Evolutionary conservation across 2,329 filamentous ascomycete species (phyloP).

Genomic region (Phoma sp.): DNA sequence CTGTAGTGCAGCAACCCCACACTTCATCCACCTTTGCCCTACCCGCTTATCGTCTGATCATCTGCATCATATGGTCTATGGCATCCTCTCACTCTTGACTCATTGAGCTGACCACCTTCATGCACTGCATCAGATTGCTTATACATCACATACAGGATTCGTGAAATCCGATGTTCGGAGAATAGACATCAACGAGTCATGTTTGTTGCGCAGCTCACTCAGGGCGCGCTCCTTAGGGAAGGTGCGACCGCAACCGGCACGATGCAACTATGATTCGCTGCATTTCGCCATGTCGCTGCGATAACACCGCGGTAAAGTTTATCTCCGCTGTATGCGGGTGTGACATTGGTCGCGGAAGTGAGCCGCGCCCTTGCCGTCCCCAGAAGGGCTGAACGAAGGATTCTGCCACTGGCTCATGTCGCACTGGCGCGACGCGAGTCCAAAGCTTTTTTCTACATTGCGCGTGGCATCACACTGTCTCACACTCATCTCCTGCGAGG

Average conservation of each 20-base stretch:
- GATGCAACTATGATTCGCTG: neutral
- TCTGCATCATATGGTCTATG: neutral
- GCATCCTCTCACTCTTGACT: neutral
- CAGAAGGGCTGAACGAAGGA: slow-evolving; percentile 7
- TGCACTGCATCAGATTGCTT: slow-evolving; percentile 3
- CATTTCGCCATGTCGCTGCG: slow-evolving; percentile 3
- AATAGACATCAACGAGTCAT: slow-evolving; percentile 6
- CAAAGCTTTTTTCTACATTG: slow-evolving; percentile 7
- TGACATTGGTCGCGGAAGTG: slow-evolving; percentile 5
- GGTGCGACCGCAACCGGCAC: slow-evolving; percentile 8
- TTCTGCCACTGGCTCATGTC: slow-evolving; percentile 10
- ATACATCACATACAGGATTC: slow-evolving; percentile 1
- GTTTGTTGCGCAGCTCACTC: neutral
- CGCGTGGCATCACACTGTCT: neutral
- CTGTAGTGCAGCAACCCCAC: neutral
- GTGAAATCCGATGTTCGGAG: slow-evolving; percentile 7
- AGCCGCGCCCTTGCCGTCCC: slow-evolving; percentile 9
- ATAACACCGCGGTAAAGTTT: slow-evolving; percentile 4
- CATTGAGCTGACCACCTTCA: neutral
- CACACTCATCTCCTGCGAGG: neutral
- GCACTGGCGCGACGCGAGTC: slow-evolving; percentile 14
- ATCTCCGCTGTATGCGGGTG: slow-evolving; percentile 6
- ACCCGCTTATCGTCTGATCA: neutral
- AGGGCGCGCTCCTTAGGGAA: slow-evolving; percentile 4
- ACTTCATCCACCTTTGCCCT: neutral